phyloP scores from a whole-genome alignment of 2,329 filamentous ascomycete species.

The Fusarium sp. region DNA sequence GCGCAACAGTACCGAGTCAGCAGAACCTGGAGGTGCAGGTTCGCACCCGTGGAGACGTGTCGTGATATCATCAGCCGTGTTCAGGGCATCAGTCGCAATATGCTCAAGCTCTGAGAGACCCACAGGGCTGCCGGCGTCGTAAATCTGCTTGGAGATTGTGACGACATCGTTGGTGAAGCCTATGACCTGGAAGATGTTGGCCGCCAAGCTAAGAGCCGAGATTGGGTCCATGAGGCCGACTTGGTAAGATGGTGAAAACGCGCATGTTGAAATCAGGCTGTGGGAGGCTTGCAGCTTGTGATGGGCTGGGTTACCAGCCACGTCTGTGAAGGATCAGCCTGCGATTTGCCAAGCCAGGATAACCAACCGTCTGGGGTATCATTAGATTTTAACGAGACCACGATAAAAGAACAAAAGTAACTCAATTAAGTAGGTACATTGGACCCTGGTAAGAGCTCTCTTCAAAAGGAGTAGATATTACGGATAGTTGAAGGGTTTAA shows the following conservation, averaged over 20 bases:
- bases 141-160: not conserved
- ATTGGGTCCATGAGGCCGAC: not conserved
- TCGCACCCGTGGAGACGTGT: not conserved
- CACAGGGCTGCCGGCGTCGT: not conserved
- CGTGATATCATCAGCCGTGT: not conserved
- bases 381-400: not conserved
- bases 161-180: not conserved
- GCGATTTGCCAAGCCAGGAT: not conserved
- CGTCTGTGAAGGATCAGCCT: not conserved
- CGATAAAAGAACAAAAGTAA: not conserved
- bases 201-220: not conserved
- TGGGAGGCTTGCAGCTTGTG: not conserved
- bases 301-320: not conserved
- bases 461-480: too few relatives aligned
- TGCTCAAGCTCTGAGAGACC: not conserved
- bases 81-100: not conserved
- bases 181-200: not conserved
- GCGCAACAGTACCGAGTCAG: not conserved
- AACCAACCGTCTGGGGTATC: not conserved
- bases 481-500: too few relatives aligned
- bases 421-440: not conserved
- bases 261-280: not conserved
- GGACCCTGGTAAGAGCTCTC: too few relatives aligned
- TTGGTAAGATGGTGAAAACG: not conserved
- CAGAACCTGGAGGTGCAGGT: not conserved